Evolutionary conservation across 2,329 filamentous ascomycete genomes (phyloP), one percentile per base, ranked within the genome.

Genomic region (Didymosphaeria variabile): DNA sequence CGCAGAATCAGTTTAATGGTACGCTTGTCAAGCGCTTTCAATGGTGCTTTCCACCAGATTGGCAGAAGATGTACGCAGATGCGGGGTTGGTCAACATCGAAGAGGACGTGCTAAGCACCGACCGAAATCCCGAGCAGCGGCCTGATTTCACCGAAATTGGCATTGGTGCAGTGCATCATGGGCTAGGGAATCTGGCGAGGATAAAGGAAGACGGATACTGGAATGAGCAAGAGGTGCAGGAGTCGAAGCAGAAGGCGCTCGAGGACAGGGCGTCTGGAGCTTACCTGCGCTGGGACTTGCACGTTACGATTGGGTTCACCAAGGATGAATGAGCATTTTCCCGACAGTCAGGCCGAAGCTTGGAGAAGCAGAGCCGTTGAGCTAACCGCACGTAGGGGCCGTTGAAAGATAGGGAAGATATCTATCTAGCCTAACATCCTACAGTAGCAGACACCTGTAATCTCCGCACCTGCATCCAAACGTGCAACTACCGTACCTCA

Each of bases 261-360:
- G 52, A 44, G 50, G 72, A 75, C 58, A 66, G 61, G 60, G 57
- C 72, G 50, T 63, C 59, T 26, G 72, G 72, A 1, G 69, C 70
- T 19, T 75, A 75, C 64, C 47, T 72, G 60, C 65, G 72, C 34
- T 75, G 72, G 71, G 72, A 74, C 67, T 60, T 75, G 40, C 65
- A 74, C 62, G 64, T 74, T 62, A 61, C 62, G 5, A 60, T 75
- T 55, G 72, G 72, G 1, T 72, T 69, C 29, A 70, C n/a, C n/a
- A 49, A 40, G 52, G 32, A 15, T 19, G 45, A 23, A 5, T 52
- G 40, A 44, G 9, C 21, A 49, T 46, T 5, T 19, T 10, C 34
- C 12, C 40, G 19, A 19, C 40, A 8, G 40, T 8, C 40, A 44
- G 40, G 40, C 2, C 42, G 19, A 19, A 45, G 9, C 6, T 12